Evolutionary conservation across 805 yeast genomes (phyloP).

Genomic region (Candida endomychidarum): DNA sequence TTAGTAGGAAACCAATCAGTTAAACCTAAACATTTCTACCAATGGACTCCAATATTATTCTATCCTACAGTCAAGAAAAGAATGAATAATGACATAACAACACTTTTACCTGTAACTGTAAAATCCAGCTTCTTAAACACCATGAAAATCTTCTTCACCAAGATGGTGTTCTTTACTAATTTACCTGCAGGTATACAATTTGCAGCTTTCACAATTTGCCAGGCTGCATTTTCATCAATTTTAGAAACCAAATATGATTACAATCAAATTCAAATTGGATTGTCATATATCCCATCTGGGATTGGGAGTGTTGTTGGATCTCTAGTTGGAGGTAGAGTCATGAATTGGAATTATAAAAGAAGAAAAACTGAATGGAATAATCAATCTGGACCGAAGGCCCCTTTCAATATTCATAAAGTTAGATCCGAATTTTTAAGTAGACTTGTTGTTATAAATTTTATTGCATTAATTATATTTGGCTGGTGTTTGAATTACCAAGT

Average conservation of each 20-base stretch:
- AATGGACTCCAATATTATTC: constrained; percentile 45
- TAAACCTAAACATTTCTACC: constrained; percentile 40
- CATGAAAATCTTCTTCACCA: constrained; percentile 37
- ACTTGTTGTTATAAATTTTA: constrained; percentile 43
- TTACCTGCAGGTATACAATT: constrained; percentile 59
- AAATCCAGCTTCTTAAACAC: constrained; percentile 27
- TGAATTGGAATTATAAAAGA: constrained; percentile 50
- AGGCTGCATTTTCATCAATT: constrained; percentile 60
- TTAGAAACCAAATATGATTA: constrained; percentile 49
- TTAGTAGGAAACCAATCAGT: constrained; percentile 73
- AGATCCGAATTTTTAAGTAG: constrained; percentile 43
- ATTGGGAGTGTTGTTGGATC: constrained; percentile 61
- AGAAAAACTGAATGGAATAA: constrained; percentile 19
- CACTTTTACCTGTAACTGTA: constrained; percentile 14
- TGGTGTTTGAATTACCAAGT: constrained; percentile 60
- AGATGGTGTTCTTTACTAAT: constrained; percentile 48
- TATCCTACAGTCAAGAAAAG: constrained; percentile 22
- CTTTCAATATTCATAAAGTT: constrained; percentile 52
- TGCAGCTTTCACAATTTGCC: constrained; percentile 62
- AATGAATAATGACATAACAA: constrained; percentile 29
- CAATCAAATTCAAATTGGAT: constrained; percentile 55
- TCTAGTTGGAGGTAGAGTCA: constrained; percentile 50
- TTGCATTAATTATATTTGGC: constrained; percentile 55
- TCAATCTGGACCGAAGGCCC: constrained; percentile 18
- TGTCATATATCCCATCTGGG: constrained; percentile 72